These are phyloP conservation scores for Adansonia digitata DNA, from an alignment of 345 rosid species.

Conservation along the genomic window DNA sequence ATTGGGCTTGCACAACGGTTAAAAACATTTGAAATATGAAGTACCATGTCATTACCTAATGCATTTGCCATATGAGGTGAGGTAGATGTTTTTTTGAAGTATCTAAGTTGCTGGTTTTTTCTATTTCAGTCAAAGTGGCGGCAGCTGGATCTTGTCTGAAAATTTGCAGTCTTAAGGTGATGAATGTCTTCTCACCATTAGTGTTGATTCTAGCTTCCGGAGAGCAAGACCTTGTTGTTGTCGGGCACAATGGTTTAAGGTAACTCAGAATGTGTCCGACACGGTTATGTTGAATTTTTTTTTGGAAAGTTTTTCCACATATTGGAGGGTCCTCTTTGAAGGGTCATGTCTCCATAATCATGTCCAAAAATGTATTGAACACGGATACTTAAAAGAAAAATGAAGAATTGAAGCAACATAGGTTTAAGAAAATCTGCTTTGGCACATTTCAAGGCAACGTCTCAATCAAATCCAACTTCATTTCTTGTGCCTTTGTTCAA, in stretches of 20 bases:
- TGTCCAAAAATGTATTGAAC: too few species aligned
- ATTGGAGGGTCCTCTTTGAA: too few species aligned
- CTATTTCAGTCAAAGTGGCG: background rate
- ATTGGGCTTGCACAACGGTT: background rate
- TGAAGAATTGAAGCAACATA: too few species aligned
- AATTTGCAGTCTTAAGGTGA: background rate
- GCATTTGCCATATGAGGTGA: background rate
- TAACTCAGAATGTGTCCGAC: too few species aligned
- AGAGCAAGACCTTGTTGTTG: background rate
- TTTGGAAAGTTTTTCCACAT: too few species aligned
- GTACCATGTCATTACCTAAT: background rate
- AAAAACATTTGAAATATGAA: background rate
- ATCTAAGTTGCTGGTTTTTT: background rate
- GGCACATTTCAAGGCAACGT: background rate
- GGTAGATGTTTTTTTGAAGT: background rate
- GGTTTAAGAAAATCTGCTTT: too few species aligned
- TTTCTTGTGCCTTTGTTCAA: background rate
- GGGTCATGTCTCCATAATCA: too few species aligned
- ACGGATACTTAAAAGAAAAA: too few species aligned
- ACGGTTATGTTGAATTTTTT: too few species aligned
- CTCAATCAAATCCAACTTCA: background rate
- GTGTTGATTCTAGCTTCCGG: background rate
- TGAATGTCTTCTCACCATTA: background rate
- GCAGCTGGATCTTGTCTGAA: constrained; percentile 2
- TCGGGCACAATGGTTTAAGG: background rate